Base-by-base conservation (phyloP, 2,329 filamentous ascomycete genomes). In the Sporothrix inflata region DNA sequence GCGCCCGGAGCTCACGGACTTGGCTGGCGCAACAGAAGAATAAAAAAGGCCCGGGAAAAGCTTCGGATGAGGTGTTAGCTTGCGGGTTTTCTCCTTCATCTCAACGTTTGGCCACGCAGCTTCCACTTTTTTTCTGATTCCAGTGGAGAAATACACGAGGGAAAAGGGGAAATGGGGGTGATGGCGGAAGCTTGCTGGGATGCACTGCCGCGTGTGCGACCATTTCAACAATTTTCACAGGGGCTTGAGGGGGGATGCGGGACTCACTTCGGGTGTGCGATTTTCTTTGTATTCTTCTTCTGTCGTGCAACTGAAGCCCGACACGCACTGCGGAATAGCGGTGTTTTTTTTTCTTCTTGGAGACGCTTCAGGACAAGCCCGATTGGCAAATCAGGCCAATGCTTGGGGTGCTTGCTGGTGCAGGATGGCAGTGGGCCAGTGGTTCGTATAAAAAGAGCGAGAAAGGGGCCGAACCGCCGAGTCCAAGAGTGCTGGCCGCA, bases 401-500 rank as follows among this genome's bases (percentile, higher is more conserved):
- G 63, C 42, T 34, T 24, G 16, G 42, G 47, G 47, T 49, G 30
- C 66, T 53, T 51, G 30, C 30, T 34, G 71, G 49, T 42, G 45
- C 27, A 51, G 45, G 42, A 66, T 49, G 12, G 45, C 65, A 67
- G 65, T 67, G 65, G 65, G 61, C 40, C 61, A 40, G 60, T 45
- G n/a, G 60, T 45, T 27, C 65, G 45, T 67, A 67, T 67, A 70
- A 69, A 70, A 71, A 47, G 63, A 73, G 73, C 71, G 73, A 74
- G 69, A 71, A 68, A 53, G 69, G 38, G 73, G 66, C 73, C 73
- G 71, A 74, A 24, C 55, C 57, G 71, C 63, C 61, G 63, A 68
- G 19, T 12, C 40, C 42, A 45, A 51, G 65, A 51, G 65, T 38
- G 45, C 27, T 51, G 63, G 42, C 60, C 60, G 38, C 38, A 24